Percentiles rank a stretch among this genome's conserved stretches.
Conservation (phyloP, 495 filamentous ascomycete species). For the Aspergillus incahuasiensis region DNA sequence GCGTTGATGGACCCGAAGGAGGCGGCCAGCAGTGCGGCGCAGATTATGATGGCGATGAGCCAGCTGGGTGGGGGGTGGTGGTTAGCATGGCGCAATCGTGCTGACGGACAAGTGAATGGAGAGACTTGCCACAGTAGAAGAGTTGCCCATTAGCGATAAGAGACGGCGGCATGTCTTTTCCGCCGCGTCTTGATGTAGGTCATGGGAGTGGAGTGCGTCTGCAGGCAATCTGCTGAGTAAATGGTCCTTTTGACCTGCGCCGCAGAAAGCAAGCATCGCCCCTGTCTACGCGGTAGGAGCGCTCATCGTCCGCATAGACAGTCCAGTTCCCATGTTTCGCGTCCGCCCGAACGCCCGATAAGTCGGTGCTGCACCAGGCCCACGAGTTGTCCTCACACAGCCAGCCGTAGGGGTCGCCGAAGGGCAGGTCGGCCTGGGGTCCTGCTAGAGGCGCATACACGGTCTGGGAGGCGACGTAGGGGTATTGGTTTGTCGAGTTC, state of each 20-base stretch:
- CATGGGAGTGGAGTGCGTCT: not conserved
- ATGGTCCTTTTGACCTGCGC: not conserved
- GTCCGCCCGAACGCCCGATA: not conserved
- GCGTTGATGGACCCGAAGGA: not conserved
- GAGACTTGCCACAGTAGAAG: too few relatives aligned
- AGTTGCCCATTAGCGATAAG: too few relatives aligned
- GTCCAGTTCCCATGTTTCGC: too few relatives aligned
- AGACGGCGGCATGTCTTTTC: too few relatives aligned
- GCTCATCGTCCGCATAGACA: not conserved
- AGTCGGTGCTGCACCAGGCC: not conserved
- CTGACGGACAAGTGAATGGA: too few relatives aligned
- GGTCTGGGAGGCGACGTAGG: too few relatives aligned
- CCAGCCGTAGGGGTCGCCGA: not conserved
- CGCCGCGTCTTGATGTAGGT: too few relatives aligned
- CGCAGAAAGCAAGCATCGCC: conserved; percentile 6
- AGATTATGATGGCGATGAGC: too few relatives aligned
- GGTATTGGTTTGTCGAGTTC: too few relatives aligned
- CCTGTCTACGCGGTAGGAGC: not conserved
- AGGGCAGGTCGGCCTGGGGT: not conserved
- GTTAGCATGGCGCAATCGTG: too few relatives aligned
- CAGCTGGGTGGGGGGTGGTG: too few relatives aligned
- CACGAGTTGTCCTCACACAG: not conserved
- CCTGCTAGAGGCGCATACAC: not conserved
- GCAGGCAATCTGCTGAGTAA: not conserved
- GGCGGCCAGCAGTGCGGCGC: not conserved